Base-by-base conservation (phyloP, 2,329 filamentous ascomycete species). In the Colletotrichum liaoningense region DNA sequence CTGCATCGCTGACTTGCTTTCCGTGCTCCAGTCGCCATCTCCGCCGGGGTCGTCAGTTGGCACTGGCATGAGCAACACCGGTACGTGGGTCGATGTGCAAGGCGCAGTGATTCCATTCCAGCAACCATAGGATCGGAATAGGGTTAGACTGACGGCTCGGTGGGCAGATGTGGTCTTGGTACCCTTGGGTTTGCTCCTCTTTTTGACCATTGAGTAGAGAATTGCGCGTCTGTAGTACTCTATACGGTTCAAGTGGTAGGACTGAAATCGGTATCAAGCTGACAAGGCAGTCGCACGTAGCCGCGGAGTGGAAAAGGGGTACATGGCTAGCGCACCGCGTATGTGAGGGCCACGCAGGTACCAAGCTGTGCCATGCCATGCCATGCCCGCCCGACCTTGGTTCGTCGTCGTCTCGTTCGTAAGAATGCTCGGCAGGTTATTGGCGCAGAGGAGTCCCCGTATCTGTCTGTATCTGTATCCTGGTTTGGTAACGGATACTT, bases 301-400 rank as follows among this genome's bases (percentile, higher is more conserved):
- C 59, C 67, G 70, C 70, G 70, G 19, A 22, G 42, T 56, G 24
- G 38, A 73, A 70, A 70, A 70, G 60, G 67, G 70, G 70, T 62
- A 70, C 70, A 65, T 64, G 24, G 22, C 26, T 62, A 62, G 38
- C 33, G 60, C 46, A 54, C 66, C 59, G 60, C 56, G 55, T 46
- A 64, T 30, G 59, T 65, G 63, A 33, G 70, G 22, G 38, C 54
- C 55, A 73, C 70, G 67, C 70, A 73, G 70, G 70, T 73, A 73
- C 60, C 60, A 64, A 59, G 38, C 38, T 35, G 55, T 28, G 59
- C 59, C 60, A 60, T 24, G 67, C 67, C 54, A 22, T 35, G 30
- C 28, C 49, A 35, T 52, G 59, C 59, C 54, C 54, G 59, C 59
- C 54, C 54, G 26, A 26, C 54, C 63, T 14, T 57, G 63, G 22